Evolutionary conservation across 495 filamentous ascomycete species (phyloP).

Genomic region (Neurospora intermedia): DNA sequence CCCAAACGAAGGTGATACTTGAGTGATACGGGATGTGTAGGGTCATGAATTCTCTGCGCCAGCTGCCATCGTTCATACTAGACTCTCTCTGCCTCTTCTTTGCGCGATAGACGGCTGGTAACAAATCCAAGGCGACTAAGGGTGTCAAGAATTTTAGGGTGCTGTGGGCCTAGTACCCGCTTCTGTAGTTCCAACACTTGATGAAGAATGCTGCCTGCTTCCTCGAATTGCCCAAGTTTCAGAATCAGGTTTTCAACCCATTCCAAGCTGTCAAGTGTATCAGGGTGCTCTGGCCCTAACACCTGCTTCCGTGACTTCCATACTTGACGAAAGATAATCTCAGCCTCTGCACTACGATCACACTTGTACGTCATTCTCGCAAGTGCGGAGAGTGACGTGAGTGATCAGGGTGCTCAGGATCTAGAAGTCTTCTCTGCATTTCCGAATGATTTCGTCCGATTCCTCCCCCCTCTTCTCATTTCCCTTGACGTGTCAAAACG

Average conservation of each 20-base stretch:
- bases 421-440: too few species aligned
- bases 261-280: not conserved
- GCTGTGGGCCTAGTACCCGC: too few species aligned
- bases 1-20: too few species aligned
- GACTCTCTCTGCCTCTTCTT: not conserved
- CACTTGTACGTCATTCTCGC: rapidly evolving
- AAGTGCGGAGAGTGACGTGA: not conserved
- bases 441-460: too few species aligned
- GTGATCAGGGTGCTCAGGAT: not conserved
- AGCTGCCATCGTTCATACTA: too few species aligned
- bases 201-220: too few species aligned
- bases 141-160: not conserved
- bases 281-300: not conserved
- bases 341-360: not conserved
- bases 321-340: not conserved
- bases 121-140: not conserved
- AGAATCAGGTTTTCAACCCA: too few species aligned
- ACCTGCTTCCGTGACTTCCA: not conserved
- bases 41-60: too few species aligned
- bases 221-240: too few species aligned
- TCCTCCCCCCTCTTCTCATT: not conserved
- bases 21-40: too few species aligned
- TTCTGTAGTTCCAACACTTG: too few species aligned
- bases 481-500: not conserved
- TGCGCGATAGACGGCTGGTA: too few species aligned